These are phyloP conservation scores for Flaveria bidentis DNA, from an alignment of 129 eudicot genomes.

Conservation along the genomic window DNA sequence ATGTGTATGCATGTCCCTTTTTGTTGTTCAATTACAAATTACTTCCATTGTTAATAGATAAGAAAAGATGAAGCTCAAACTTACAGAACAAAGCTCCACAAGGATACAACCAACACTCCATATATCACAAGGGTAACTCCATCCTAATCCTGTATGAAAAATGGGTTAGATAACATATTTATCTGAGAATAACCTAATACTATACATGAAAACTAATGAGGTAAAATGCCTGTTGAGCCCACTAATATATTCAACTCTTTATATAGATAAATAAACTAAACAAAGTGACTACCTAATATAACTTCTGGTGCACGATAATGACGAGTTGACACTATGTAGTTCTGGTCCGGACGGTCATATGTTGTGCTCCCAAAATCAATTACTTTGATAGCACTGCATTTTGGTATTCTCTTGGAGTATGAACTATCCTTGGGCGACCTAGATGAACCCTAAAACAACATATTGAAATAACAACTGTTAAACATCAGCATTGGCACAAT, in stretches of 20 bases:
- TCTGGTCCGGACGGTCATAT: slow-evolving; percentile 49
- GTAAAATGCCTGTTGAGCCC: too few relatives aligned
- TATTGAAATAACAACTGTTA: not conserved
- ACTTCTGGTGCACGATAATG: slow-evolving; percentile 94
- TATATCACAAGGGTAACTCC: slow-evolving; percentile 84
- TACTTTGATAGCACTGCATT: slow-evolving; percentile 81
- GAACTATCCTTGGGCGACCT: slow-evolving; percentile 72
- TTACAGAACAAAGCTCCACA: slow-evolving; percentile 77
- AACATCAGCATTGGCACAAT: not conserved
- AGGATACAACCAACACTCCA: slow-evolving; percentile 91
- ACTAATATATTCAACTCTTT: too few relatives aligned
- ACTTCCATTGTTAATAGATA: not conserved
- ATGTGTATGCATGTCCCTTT: not conserved
- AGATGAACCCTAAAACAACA: slow-evolving; percentile 48
- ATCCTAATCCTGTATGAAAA: slow-evolving; percentile 58
- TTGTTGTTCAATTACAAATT: not conserved
- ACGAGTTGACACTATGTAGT: slow-evolving; percentile 71
- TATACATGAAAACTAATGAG: not conserved
- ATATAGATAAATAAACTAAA: not conserved
- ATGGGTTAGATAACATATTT: not conserved
- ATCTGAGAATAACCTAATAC: not conserved
- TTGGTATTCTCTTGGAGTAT: slow-evolving; percentile 61
- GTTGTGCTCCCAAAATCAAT: slow-evolving; percentile 93
- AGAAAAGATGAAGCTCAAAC: slow-evolving; percentile 16
- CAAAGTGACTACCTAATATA: slow-evolving; percentile 51